Evolutionary conservation across 164 flowering plant genomes (phyloP).

Genomic region (Macadamia integrifolia): DNA sequence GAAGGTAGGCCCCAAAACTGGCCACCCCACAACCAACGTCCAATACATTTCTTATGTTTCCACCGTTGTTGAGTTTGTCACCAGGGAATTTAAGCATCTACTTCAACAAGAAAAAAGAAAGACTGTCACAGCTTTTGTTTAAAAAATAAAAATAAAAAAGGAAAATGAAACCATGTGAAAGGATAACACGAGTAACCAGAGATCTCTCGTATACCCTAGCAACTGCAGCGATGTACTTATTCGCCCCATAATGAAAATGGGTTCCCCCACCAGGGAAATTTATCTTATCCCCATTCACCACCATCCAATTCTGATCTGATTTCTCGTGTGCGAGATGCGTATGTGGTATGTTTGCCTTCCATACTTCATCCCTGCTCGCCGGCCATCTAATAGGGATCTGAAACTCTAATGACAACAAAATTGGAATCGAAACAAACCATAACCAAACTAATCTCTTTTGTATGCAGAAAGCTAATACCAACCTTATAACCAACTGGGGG

Average conservation of each 20-base stretch:
- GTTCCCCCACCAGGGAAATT: constrained; percentile 91
- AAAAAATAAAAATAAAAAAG: neutral
- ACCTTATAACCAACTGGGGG: constrained; percentile 91
- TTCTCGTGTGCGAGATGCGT: constrained; percentile 80
- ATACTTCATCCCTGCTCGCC: constrained; percentile 74
- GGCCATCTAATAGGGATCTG: constrained; percentile 90
- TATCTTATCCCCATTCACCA: constrained; percentile 75
- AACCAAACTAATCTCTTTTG: neutral
- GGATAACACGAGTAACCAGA: neutral
- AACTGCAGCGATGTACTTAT: constrained; percentile 60
- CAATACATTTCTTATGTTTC: constrained; percentile 60
- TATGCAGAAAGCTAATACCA: constrained; percentile 7
- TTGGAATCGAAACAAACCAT: constrained; percentile 19
- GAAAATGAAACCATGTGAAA: neutral
- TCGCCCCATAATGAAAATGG: constrained; percentile 81
- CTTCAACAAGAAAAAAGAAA: constrained; percentile 6
- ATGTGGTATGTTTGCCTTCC: constrained; percentile 86
- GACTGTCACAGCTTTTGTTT: neutral
- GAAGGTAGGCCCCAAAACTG: constrained; percentile 82
- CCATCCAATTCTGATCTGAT: constrained; percentile 90
- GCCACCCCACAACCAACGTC: constrained; percentile 90
- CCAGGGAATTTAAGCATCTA: constrained; percentile 79
- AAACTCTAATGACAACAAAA: constrained; percentile 27
- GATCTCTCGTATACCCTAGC: constrained; percentile 41
- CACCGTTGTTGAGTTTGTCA: constrained; percentile 66